Base-by-base conservation (phyloP, 139 green algal species). In the Dunaliella primolecta region DNA sequence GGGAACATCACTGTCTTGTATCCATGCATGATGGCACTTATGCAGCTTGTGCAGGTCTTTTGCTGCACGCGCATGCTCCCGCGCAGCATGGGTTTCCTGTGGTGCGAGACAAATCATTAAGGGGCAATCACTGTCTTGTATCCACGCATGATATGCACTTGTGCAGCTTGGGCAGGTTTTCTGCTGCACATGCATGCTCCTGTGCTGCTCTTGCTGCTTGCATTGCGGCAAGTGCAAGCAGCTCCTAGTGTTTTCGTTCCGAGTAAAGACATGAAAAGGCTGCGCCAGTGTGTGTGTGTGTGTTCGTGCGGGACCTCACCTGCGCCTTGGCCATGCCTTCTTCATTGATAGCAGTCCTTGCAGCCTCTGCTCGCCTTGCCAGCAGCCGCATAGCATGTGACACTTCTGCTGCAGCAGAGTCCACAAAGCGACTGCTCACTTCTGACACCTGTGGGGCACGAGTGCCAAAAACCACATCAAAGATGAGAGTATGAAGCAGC, bases 331-430 rank as follows among this genome's bases (percentile, higher is more conserved):
- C 75, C 27, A 36, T 2, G 1, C n/a, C 30, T 30, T 80, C 75
- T 2, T 38, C n/a, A 36, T 80, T 33, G 7, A 33, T 33, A 11
- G 75, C 29, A 11, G 75, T 30, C 30, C n/a, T 33, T 2, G 75
- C 75, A n/a, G 75, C 75, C 24, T 32, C 75, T 33, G 75, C 75
- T 27, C 75, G 75, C n/a, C n/a, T 80, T 32, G 75, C 75, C 29
- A 80, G 75, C 75, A 80, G 30, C n/a, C n/a, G 1, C n/a, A 80
- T 2, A 2, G 75, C 33, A n/a, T 80, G 27, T 11, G n/a, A 33
- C 75, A 80, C 75, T 30, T 80, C 75, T 11, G 30, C 75, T 27
- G 75, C 75, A 21, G 75, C 75, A 36, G 36, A 38, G 30, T 29
- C 33, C n/a, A 32, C 33, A 33, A 38, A 36, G 30, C 75, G 75